Conservation (phyloP, 495 filamentous ascomycete genomes). For the Elaphomyces granulatus region DNA sequence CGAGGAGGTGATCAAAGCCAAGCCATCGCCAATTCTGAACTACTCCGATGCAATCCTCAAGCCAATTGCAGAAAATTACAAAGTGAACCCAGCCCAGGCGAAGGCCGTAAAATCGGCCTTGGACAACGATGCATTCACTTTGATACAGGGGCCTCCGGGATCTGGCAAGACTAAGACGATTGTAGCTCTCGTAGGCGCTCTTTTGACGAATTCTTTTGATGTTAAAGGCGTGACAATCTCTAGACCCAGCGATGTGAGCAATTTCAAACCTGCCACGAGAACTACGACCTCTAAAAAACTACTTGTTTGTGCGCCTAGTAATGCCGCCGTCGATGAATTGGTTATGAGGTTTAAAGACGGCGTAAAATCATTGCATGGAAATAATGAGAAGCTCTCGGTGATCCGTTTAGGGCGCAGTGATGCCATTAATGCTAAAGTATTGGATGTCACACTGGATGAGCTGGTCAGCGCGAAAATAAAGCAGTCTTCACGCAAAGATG, state of each 20-base stretch:
- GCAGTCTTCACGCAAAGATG: conserved; percentile 23
- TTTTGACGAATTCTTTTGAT: conserved; percentile 50
- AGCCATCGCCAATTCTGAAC: conserved; percentile 70
- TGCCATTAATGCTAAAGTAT: conserved; percentile 78
- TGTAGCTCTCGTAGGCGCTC: conserved; percentile 82
- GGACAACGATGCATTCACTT: conserved; percentile 88
- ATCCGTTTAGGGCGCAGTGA: conserved; percentile 86
- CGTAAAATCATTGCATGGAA: conserved; percentile 62
- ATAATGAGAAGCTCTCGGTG: conserved; percentile 58
- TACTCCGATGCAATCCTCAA: conserved; percentile 60
- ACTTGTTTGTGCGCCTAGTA: conserved; percentile 89
- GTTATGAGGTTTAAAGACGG: conserved; percentile 87
- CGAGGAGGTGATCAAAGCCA: conserved; percentile 74
- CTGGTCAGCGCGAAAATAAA: conserved; percentile 63
- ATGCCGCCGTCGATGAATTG: conserved; percentile 91
- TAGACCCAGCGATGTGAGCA: conserved; percentile 26
- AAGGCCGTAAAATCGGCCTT: conserved; percentile 81
- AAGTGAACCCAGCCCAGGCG: conserved; percentile 79
- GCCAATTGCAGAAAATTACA: conserved; percentile 55
- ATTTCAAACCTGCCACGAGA: conserved; percentile 10
- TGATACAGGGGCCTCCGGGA: conserved; percentile 92
- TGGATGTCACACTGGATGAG: conserved; percentile 88
- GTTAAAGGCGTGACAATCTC: conserved; percentile 35
- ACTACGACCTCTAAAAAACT: conserved; percentile 59
- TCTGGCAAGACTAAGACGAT: conserved; percentile 98